Evolutionary conservation across 805 yeast genomes (phyloP).

Genomic region (Yamadazyma paraphyllophila): DNA sequence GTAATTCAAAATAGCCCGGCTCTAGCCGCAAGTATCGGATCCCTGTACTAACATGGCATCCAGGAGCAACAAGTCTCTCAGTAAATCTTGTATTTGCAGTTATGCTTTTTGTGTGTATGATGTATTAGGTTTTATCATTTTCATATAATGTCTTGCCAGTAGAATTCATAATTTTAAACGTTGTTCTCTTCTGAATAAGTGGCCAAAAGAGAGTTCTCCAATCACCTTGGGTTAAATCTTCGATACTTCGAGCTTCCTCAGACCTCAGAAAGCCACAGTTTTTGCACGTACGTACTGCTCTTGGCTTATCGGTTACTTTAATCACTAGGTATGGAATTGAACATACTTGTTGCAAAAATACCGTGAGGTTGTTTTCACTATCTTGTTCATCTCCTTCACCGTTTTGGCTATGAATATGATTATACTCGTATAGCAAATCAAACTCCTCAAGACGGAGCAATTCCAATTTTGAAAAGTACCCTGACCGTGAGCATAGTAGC

Average conservation of each 20-base stretch:
- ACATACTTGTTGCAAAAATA: slow-evolving; percentile 17
- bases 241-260: slow-evolving; percentile 11
- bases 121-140: not conserved
- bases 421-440: slow-evolving; percentile 14
- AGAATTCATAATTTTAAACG: slow-evolving; percentile 9
- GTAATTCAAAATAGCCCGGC: not conserved
- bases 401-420: not conserved
- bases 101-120: not conserved
- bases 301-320: slow-evolving; percentile 22
- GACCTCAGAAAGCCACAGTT: slow-evolving; percentile 30
- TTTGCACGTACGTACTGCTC: slow-evolving; percentile 26
- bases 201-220: slow-evolving; percentile 23
- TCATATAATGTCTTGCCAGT: slow-evolving; percentile 3
- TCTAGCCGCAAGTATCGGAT: not conserved
- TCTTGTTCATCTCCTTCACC: not conserved
- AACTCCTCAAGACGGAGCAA: slow-evolving; percentile 30
- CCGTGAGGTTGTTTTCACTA: slow-evolving; percentile 4
- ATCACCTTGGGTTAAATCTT: slow-evolving; percentile 12
- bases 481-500: slow-evolving; percentile 33
- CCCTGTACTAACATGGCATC: not conserved
- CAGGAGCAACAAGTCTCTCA: not conserved
- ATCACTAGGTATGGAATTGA: slow-evolving; percentile 22
- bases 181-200: slow-evolving; percentile 8
- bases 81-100: not conserved
- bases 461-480: slow-evolving; percentile 27